Evolutionary conservation across 331 rosid species (phyloP).

Genomic region (Stylosanthes scabra): DNA sequence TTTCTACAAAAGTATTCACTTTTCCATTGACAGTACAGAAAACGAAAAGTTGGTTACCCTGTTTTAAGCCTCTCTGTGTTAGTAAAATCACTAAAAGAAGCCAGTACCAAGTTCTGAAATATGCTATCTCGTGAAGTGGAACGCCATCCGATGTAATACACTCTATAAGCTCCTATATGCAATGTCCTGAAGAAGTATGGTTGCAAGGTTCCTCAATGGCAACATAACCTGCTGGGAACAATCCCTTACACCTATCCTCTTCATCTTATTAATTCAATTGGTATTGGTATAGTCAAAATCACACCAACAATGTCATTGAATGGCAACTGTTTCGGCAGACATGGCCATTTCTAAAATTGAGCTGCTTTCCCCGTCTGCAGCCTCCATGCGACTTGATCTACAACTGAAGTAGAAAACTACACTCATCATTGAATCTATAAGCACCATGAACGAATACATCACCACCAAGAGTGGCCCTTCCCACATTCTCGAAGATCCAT

Average conservation of each 20-base stretch:
- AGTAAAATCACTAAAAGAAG: slow-evolving; percentile 40
- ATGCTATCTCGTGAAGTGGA: slow-evolving; percentile 39
- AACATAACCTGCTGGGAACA: slow-evolving; percentile 32
- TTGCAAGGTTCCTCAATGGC: slow-evolving; percentile 34
- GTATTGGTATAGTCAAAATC: slow-evolving; percentile 36
- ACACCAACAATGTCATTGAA: slow-evolving; percentile 53
- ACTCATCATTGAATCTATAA: slow-evolving; percentile 91
- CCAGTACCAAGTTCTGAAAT: slow-evolving; percentile 38
- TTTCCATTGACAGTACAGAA: slow-evolving; percentile 33
- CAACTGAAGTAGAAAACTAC: slow-evolving; percentile 98
- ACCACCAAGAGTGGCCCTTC: slow-evolving; percentile 98
- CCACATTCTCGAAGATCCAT: slow-evolving; percentile 95
- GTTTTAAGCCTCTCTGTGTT: slow-evolving; percentile 28
- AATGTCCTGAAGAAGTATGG: slow-evolving; percentile 29
- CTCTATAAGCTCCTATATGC: slow-evolving; percentile 27
- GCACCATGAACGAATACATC: slow-evolving; percentile 90
- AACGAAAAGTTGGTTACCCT: slow-evolving; percentile 33
- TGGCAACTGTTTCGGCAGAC: slow-evolving; percentile 60
- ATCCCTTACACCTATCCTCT: slow-evolving; percentile 36
- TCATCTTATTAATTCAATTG: slow-evolving; percentile 43
- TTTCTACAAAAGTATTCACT: slow-evolving; percentile 31
- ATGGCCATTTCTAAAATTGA: slow-evolving; percentile 61
- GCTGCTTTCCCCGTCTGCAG: slow-evolving; percentile 49
- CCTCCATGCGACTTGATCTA: slow-evolving; percentile 67
- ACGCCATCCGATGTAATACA: slow-evolving; percentile 31